Evolutionary conservation across 371 early-diverging fungal species (phyloP).

Genomic region (Dinochytrium kinnereticum): DNA sequence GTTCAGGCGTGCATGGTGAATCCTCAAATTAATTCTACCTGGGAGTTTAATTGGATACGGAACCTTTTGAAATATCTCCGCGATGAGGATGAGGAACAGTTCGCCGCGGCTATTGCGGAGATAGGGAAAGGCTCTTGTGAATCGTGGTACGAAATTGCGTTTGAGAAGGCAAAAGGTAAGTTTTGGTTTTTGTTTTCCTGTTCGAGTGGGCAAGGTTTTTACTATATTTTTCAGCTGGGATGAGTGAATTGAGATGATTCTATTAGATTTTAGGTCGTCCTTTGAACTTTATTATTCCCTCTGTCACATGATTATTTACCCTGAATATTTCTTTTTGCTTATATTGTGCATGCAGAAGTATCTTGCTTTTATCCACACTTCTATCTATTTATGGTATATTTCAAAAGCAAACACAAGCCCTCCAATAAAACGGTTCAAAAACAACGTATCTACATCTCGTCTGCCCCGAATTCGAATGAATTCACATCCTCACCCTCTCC

Average conservation of each 20-base stretch:
- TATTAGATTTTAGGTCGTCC: no score
- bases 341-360: no score
- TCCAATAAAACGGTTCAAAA: no score
- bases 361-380: no score
- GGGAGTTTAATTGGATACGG: neutral
- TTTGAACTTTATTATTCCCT: no score
- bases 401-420: no score
- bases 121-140: neutral
- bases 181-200: neutral
- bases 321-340: no score
- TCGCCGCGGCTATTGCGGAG: neutral
- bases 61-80: neutral
- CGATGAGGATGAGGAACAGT: neutral
- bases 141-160: neutral
- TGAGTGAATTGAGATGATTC: neutral
- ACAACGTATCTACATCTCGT: neutral
- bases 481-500: slow-evolving; percentile 10
- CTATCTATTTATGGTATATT: no score
- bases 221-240: neutral
- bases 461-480: neutral
- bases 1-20: neutral
- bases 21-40: neutral
- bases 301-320: no score
- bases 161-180: neutral
- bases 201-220: no score